Evolutionary conservation across 192 early-diverging fungal species (phyloP), one percentile per base, ranked within the genome.

Genomic region (Coemansia sp.): DNA sequence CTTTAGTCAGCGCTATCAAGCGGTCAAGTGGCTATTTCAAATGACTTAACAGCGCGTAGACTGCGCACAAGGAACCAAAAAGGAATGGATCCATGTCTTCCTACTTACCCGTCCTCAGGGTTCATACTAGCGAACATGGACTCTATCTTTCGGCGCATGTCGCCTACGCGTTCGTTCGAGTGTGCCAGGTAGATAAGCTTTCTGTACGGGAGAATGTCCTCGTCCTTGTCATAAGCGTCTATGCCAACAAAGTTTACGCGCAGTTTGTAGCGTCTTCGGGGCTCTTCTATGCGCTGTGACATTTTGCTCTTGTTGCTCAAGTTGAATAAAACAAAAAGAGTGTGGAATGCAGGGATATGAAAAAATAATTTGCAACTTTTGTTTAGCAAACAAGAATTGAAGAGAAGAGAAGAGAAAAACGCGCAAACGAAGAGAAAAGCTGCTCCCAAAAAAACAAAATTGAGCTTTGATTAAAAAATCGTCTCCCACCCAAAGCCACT

Each of bases 211-310:
- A 61, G 31, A 1, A 61, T 34, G 13, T 60, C 53, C 11, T 72
- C 70, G 36, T 61, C 64, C 11, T 33, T 65, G n/a, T 79, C 76
- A 50, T 73, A 79, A 8, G 63, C 66, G 42, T 79, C 70, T 34
- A 33, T 27, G 38, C 76, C 70, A 31, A 79, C 76, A 69, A 79
- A 73, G 58, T 59, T 72, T 44, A 79, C 76, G 6, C 76, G 70
- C 47, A 79, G 70, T 67, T 79, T 79, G 61, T 53, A 73, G 42
- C 76, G 70, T 44, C 50, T 36, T 8, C 25, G 28, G 33, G 55
- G 22, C 22, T 41, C 56, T 47, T 31, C 40, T 0, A 41, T 34
- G 7, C 17, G 56, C n/a, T 41, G 14, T 13, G 56, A 13, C 67
- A 63, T 70, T 41, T 27, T 33, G 17, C 50, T 13, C 13, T 11